Percentiles rank a stretch among this genome's conserved stretches.
phyloP scores from a whole-genome alignment of 306 rosid species.

The Macrotyloma uniflorum region DNA sequence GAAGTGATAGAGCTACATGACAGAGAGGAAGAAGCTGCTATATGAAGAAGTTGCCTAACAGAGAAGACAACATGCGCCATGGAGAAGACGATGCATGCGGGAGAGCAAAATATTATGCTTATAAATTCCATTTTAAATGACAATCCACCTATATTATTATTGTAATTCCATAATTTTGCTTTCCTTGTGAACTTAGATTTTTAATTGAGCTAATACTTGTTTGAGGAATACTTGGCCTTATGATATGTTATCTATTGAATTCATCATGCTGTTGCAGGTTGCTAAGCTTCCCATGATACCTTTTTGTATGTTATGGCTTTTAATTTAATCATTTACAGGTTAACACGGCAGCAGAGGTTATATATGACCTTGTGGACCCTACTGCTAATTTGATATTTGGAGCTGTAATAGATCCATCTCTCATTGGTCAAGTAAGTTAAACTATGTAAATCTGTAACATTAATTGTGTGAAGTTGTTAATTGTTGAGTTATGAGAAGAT shows the following conservation, averaged over 20 bases:
- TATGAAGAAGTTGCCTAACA: no score
- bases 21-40: no score
- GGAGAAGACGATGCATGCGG: no score
- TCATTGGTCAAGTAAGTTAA: conserved; percentile 80
- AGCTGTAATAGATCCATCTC: conserved; percentile 88
- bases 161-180: not conserved
- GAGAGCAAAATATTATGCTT: not conserved
- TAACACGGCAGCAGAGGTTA: conserved; percentile 91
- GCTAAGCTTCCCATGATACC: not conserved
- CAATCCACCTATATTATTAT: not conserved
- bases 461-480: not conserved
- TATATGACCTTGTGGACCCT: conserved; percentile 91
- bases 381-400: conserved; percentile 89
- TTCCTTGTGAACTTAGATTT: not conserved
- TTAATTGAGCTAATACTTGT: conserved; percentile 19
- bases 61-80: no score
- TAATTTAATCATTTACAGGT: conserved; percentile 53
- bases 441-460: not conserved
- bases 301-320: conserved; percentile 19
- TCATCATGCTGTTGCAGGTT: not conserved
- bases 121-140: not conserved
- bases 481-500: no score
- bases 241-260: not conserved
- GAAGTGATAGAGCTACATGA: no score
- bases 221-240: conserved; percentile 15